Base-by-base conservation (phyloP, 2,329 filamentous ascomycete species). In the Emericellopsis atlantica region DNA sequence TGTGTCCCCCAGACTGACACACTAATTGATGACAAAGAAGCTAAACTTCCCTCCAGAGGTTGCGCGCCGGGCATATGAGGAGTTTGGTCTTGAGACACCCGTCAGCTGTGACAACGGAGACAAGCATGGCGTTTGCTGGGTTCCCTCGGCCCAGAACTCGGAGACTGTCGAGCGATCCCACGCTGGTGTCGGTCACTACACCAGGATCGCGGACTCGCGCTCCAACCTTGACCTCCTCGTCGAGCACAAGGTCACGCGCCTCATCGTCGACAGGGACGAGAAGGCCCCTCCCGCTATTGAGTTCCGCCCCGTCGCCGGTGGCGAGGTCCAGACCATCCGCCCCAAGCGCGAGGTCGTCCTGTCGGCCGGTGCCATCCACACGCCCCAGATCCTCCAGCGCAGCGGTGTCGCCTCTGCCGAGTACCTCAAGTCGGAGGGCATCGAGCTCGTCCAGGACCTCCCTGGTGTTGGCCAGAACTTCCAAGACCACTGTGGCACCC, bases 391-490 rank as follows among this genome's bases (percentile, higher is more conserved):
- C 5, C 62, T 75, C 4, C 67, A 70, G 52, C 58, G 72, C 0
- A 70, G 65, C 37, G 70, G 71, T 8, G 58, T 74, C 22, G 69
- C 69, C 0, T 61, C 65, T 1, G 54, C 53, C 1, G 51, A 54
- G 1, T 61, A 67, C 16, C 58, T 76, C 2, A 40, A 59, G 5
- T 50, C 56, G n/a, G 59, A 67, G 40, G 51, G 62, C 14, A 74
- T 75, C 31, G 51, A 59, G 0, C 48, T 70, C 1, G 44, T 74
- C 2, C 58, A 59, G 4, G 60, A 69, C 33, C 59, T 68, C 1
- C 72, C 72, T 0, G 75, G 72, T 32, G 74, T 81, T 12, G 76
- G 76, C 35, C 66, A 60, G 15, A 77, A 78, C 53, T 60, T 80
- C 22, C 65, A 75, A 50, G 74, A 80, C 50, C 70, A 70, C 12